Percentiles rank a stretch among this genome's conserved stretches.
phyloP scores from a whole-genome alignment of 106 monocot species.

The Acorus gramineus region DNA sequence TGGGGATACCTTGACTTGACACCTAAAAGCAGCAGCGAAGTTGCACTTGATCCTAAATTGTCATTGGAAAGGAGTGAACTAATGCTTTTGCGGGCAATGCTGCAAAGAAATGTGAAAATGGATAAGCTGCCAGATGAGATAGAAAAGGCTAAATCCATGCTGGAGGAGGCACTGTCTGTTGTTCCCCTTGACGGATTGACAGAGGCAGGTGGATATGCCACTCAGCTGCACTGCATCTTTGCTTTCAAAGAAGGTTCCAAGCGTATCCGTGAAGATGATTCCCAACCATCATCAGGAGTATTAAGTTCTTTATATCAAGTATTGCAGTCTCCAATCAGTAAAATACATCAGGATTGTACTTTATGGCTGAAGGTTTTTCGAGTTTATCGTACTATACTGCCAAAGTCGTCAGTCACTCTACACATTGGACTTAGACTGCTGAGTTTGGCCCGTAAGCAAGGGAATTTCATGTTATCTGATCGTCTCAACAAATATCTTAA shows the following conservation, averaged over 20 bases:
- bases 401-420: slow-evolving; percentile 46
- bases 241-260: slow-evolving; percentile 53
- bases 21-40: slow-evolving; percentile 79
- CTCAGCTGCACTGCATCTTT: slow-evolving; percentile 74
- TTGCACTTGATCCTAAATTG: slow-evolving; percentile 77
- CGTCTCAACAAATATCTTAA: slow-evolving; percentile 55
- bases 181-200: slow-evolving; percentile 64
- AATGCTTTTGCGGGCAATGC: slow-evolving; percentile 90
- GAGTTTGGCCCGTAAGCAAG: slow-evolving; percentile 79
- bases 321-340: slow-evolving; percentile 49
- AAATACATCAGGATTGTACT: slow-evolving; percentile 67
- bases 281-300: slow-evolving; percentile 15
- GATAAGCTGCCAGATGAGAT: slow-evolving; percentile 28
- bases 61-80: slow-evolving; percentile 93
- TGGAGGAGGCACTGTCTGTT: slow-evolving; percentile 76
- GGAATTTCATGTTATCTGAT: slow-evolving; percentile 71
- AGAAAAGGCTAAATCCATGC: slow-evolving; percentile 64
- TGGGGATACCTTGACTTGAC: slow-evolving; percentile 91
- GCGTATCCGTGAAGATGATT: slow-evolving; percentile 9
- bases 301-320: slow-evolving; percentile 39
- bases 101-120: slow-evolving; percentile 32
- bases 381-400: slow-evolving; percentile 50
- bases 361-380: slow-evolving; percentile 87
- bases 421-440: slow-evolving; percentile 57
- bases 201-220: slow-evolving; percentile 52